Evolutionary conservation across 805 yeast genomes (phyloP), one percentile per base, ranked within the genome.

Genomic region (Candida caryicola): DNA sequence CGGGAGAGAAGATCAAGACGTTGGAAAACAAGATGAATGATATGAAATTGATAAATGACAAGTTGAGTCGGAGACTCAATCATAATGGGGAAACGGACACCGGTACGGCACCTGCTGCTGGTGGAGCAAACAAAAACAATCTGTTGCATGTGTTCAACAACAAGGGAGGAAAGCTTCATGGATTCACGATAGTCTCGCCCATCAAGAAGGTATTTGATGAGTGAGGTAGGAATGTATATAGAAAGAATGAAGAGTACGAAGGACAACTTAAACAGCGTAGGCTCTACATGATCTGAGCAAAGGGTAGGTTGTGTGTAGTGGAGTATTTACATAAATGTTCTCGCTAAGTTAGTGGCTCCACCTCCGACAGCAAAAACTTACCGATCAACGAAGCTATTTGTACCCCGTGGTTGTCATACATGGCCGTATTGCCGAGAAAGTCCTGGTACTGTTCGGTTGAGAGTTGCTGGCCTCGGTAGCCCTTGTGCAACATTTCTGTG

Each of bases 151-250:
- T 28, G 6, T 29, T n/a, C 23, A 39, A 37, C 31, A 37, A 39
- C 19, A 46, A 50, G 31, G 68, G 70, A 10, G 72, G 71, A 1
- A 64, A 58, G 43, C 51, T 69, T 27, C 66, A 64, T 36, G 73
- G 73, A 4, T 62, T 69, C 34, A 47, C 62, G 18, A 59, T 68
- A 17, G 66, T 68, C 4, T 51, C 67, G 4, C 65, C 71, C 3
- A 51, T 52, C 23, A 59, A 57, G 31, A 50, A 39, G 29, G 18
- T 14, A 10, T 35, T 35, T 23, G 33, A 23, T 21, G 25, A 21
- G 25, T 21, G 25, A 21, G n/a, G n/a, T n/a, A n/a, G n/a, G n/a
- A n/a, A n/a, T n/a, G n/a, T n/a, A n/a, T n/a, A n/a, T n/a, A n/a
- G n/a, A n/a, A n/a, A n/a, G n/a, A n/a, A n/a, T n/a, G n/a, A n/a